phyloP scores from a whole-genome alignment of 495 filamentous ascomycete genomes.

The Daldinia vernicosa region DNA sequence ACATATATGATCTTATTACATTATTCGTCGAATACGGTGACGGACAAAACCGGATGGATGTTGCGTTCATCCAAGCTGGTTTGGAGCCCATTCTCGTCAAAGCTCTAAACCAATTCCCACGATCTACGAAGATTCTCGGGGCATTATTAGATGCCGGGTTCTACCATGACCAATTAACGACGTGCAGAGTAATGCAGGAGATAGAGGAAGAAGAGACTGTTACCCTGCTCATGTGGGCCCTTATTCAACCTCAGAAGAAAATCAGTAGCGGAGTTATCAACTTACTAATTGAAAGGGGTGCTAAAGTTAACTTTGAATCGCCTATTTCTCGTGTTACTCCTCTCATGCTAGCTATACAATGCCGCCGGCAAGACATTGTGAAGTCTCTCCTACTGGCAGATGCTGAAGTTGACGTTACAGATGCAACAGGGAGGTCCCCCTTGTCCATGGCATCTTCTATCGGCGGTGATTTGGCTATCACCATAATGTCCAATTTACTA shows the following conservation, averaged over 20 bases:
- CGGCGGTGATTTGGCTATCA: constrained; percentile 55
- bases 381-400: constrained; percentile 54
- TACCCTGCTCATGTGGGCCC: constrained; percentile 56
- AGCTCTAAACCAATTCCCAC: constrained; percentile 55
- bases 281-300: constrained; percentile 52
- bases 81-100: constrained; percentile 53
- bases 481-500: constrained; percentile 57
- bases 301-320: constrained; percentile 59
- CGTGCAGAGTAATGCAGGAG: constrained; percentile 46
- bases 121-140: constrained; percentile 53
- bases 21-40: constrained; percentile 55
- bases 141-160: constrained; percentile 57
- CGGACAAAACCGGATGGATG: constrained; percentile 54
- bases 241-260: constrained; percentile 59
- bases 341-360: constrained; percentile 58
- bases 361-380: constrained; percentile 54
- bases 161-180: constrained; percentile 56
- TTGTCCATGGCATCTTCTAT: constrained; percentile 58
- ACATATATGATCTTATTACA: constrained; percentile 48
- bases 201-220: constrained; percentile 54
- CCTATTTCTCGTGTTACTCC: constrained; percentile 55
- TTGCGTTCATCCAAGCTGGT: constrained; percentile 45
- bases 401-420: constrained; percentile 56
- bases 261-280: constrained; percentile 56
- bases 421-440: constrained; percentile 56